phyloP scores from a whole-genome alignment of 495 filamentous ascomycete genomes.

The Monascus purpureus region DNA sequence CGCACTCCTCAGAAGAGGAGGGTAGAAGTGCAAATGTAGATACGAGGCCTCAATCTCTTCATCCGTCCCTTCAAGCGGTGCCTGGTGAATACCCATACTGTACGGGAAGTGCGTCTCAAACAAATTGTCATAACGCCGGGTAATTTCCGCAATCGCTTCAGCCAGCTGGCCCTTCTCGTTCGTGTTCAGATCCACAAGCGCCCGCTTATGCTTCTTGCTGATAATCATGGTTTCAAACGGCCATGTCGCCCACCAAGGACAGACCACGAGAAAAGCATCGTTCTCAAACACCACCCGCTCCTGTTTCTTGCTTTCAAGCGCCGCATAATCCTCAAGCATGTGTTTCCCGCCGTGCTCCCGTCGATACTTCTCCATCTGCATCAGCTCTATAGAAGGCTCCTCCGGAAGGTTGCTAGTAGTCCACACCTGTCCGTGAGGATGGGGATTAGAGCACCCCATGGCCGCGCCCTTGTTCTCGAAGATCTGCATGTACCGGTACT shows the following conservation, averaged over 20 bases:
- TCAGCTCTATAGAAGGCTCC: constrained; percentile 67
- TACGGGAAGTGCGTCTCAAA: constrained; percentile 97
- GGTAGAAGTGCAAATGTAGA: constrained; percentile 96
- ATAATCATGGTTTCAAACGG: constrained; percentile 94
- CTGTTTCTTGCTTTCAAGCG: constrained; percentile 63
- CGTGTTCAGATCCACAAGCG: constrained; percentile 63
- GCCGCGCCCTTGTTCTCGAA: constrained; percentile 98
- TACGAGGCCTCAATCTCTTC: constrained; percentile 78
- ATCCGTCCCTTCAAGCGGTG: constrained; percentile 69
- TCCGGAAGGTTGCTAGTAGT: constrained; percentile 80
- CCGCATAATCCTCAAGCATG: constrained; percentile 75
- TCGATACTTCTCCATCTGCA: constrained; percentile 63
- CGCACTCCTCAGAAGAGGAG: constrained; percentile 80
- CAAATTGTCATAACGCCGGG: constrained; percentile 86
- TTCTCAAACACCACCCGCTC: constrained; percentile 86
- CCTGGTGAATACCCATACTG: constrained; percentile 87
- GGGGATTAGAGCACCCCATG: constrained; percentile 98
- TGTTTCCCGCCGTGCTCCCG: constrained; percentile 53
- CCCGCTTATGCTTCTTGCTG: constrained; percentile 62
- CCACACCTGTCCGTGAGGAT: constrained; percentile 96
- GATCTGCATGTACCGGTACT: constrained; percentile 96
- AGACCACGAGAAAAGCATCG: constrained; percentile 63
- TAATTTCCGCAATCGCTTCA: constrained; percentile 72
- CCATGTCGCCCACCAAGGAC: constrained; percentile 96
- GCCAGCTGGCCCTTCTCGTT: constrained; percentile 58